phyloP scores from a whole-genome alignment of 140 eudicot genomes.

The Flaveria floridana region DNA sequence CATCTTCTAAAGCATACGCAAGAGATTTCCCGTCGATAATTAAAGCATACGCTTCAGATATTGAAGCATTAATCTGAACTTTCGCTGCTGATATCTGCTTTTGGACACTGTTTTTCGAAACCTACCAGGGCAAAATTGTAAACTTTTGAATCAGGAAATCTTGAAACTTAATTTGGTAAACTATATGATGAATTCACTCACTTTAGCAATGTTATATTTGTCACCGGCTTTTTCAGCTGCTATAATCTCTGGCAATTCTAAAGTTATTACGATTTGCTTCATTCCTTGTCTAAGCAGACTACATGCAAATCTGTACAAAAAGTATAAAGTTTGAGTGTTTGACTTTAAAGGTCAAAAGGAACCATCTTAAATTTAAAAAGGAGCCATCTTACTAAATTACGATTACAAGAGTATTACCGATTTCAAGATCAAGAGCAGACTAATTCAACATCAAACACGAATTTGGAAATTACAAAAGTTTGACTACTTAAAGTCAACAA shows the following conservation, averaged over 20 bases:
- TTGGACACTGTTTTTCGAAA: constrained; percentile 41
- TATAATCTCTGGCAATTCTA: constrained; percentile 57
- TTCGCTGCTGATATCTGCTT: constrained; percentile 49
- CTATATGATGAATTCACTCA: constrained; percentile 20
- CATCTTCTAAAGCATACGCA: constrained; percentile 61
- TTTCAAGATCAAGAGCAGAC: constrained; percentile 1
- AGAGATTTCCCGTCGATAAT: constrained; percentile 74
- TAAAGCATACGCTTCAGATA: constrained; percentile 50
- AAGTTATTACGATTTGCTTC: constrained; percentile 57
- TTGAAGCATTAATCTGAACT: constrained; percentile 36
- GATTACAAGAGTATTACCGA: neutral
- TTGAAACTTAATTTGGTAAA: neutral
- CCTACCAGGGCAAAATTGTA: constrained; percentile 32
- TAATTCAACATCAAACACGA: neutral
- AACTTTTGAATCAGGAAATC: constrained; percentile 14
- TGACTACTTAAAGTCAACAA: constrained; percentile 21
- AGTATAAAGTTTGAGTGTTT: neutral
- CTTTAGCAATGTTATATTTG: constrained; percentile 44
- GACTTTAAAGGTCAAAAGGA: constrained; percentile 10
- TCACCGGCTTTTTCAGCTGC: constrained; percentile 61
- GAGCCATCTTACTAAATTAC: neutral
- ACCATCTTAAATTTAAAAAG: neutral
- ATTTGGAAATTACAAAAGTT: neutral
- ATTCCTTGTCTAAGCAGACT: constrained; percentile 81
- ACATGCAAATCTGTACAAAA: constrained; percentile 57